A percentile compares a stretch with the other conserved stretches of the same genome.
These are phyloP conservation scores for Epichloe baconii DNA, from an alignment of 2,329 filamentous ascomycete genomes.

Conservation along the genomic window DNA sequence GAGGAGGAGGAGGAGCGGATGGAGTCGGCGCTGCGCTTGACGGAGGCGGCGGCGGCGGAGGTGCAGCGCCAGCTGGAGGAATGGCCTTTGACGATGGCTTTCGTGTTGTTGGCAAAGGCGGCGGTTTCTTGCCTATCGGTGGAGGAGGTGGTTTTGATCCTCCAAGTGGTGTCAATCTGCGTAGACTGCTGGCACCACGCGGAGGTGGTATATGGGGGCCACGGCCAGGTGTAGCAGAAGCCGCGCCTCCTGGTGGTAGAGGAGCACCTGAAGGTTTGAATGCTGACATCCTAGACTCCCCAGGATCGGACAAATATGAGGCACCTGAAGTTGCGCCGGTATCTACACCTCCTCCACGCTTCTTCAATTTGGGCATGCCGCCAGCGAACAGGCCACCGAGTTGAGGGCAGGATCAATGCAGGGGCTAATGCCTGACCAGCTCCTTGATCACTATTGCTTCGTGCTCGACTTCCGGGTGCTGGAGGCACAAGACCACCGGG, in stretches of 20 bases:
- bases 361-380: constrained; percentile 90
- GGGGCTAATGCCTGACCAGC: constrained; percentile 29
- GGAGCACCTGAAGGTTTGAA: constrained; percentile 42
- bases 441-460: constrained; percentile 73
- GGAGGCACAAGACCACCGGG: constrained; percentile 59
- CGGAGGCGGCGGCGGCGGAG: constrained; percentile 25
- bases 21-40: constrained; percentile 24
- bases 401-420: constrained; percentile 48
- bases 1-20: constrained; percentile 27
- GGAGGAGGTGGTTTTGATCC: constrained; percentile 47
- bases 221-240: constrained; percentile 45
- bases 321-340: constrained; percentile 48
- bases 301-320: constrained; percentile 72
- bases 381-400: constrained; percentile 80
- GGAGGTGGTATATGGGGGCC: constrained; percentile 26
- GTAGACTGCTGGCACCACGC: constrained; percentile 34
- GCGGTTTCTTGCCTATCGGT: constrained; percentile 63
- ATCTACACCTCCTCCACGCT: constrained; percentile 66
- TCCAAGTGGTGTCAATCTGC: constrained; percentile 38
- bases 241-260: constrained; percentile 43
- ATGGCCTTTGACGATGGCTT: constrained; percentile 35
- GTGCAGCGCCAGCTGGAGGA: constrained; percentile 21
- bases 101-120: constrained; percentile 46
- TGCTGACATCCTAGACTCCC: constrained; percentile 17
- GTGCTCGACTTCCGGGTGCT: constrained; percentile 53